Conservation (phyloP, 805 yeast genomes). For the Hanseniaspora taiwanica region DNA sequence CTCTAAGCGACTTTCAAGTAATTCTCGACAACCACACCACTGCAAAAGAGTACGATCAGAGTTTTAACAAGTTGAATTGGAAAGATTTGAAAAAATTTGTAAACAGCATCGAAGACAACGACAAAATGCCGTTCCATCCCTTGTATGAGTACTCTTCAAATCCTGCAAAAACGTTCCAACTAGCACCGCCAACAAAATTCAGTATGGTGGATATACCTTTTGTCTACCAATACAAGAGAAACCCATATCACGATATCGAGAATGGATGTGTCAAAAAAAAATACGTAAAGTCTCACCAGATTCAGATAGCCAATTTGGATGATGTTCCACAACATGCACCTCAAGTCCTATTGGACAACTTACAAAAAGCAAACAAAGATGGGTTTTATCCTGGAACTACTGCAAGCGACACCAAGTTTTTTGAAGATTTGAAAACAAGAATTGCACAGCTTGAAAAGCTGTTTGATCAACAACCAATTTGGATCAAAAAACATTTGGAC, state of each 20-base stretch:
- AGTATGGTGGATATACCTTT: constrained; percentile 67
- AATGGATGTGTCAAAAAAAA: constrained; percentile 35
- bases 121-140: constrained; percentile 25
- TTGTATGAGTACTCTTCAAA: constrained; percentile 16
- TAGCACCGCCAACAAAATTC: constrained; percentile 81
- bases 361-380: constrained; percentile 23
- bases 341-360: constrained; percentile 33
- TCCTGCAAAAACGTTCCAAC: constrained; percentile 25
- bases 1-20: constrained; percentile 79
- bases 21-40: constrained; percentile 44
- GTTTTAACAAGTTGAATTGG: constrained; percentile 22
- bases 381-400: constrained; percentile 24
- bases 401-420: constrained; percentile 15
- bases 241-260: constrained; percentile 37
- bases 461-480: constrained; percentile 65
- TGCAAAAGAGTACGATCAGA: constrained; percentile 23
- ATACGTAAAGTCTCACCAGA: constrained; percentile 31
- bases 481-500: constrained; percentile 67
- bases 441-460: constrained; percentile 24
- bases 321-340: constrained; percentile 38
- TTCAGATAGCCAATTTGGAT: constrained; percentile 33
- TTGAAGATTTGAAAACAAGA: constrained; percentile 18
- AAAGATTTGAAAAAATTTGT: constrained; percentile 18
- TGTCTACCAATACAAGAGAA: constrained; percentile 64
- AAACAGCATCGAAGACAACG: constrained; percentile 26